A percentile compares a stretch with the other conserved stretches of the same genome.
Conservation (phyloP, 108 stramenopile species). For the Mayamaea pseudoterrestris region DNA sequence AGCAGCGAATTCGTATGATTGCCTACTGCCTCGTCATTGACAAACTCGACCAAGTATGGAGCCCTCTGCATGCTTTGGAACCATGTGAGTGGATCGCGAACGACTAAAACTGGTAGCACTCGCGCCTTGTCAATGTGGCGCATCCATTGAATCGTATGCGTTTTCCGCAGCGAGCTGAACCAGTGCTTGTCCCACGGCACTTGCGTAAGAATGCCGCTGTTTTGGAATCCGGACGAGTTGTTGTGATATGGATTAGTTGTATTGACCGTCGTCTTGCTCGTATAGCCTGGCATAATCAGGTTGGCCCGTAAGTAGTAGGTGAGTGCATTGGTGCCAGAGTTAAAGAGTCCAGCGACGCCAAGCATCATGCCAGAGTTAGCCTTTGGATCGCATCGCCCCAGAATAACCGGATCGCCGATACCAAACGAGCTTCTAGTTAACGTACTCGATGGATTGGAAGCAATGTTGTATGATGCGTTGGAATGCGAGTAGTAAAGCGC, state of each 20-base stretch:
- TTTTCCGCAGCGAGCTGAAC: conserved; percentile 19
- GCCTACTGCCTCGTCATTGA: neutral
- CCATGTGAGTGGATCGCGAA: conserved; percentile 80
- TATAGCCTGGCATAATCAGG: conserved; percentile 29
- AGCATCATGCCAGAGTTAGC: no score
- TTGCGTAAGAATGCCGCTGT: conserved; percentile 27
- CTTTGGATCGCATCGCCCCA: no score
- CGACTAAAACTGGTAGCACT: conserved; percentile 61
- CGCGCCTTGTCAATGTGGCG: conserved; percentile 27
- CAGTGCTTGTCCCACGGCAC: conserved; percentile 66
- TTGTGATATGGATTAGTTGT: conserved; percentile 19
- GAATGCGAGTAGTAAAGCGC: no score
- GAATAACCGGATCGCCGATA: no score
- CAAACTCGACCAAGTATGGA: conserved; percentile 19
- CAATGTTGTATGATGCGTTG: no score
- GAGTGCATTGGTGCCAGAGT: conserved; percentile 71
- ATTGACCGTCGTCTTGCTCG: conserved; percentile 12
- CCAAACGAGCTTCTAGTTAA: no score
- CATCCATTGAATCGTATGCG: conserved; percentile 21
- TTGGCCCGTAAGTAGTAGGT: conserved; percentile 23
- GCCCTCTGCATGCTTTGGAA: conserved; percentile 74
- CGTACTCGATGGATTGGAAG: no score
- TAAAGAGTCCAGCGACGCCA: conserved; percentile 63
- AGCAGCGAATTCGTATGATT: neutral
- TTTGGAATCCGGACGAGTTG: conserved; percentile 15